phyloP scores from a whole-genome alignment of 2,329 filamentous ascomycete genomes.

The Triangularia setosa region DNA sequence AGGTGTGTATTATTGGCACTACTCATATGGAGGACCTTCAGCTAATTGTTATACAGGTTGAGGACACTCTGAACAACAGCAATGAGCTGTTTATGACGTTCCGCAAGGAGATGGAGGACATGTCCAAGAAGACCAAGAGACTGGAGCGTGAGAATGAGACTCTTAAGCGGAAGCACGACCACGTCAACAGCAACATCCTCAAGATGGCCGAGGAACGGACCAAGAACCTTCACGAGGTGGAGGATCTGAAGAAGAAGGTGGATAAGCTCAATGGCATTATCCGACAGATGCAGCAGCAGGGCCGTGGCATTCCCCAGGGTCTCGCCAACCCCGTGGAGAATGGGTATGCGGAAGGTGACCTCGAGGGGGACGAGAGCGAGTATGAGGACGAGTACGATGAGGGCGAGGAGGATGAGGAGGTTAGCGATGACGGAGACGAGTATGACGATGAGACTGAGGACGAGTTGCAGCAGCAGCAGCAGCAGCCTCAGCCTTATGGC shows the following conservation, averaged over 20 bases:
- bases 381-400: slow-evolving; percentile 55
- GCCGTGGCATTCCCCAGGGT: slow-evolving; percentile 68
- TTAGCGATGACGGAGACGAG: slow-evolving; percentile 30
- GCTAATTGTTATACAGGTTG: slow-evolving; percentile 59
- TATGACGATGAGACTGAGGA: slow-evolving; percentile 36
- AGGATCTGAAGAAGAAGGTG: slow-evolving; percentile 78
- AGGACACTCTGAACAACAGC: slow-evolving; percentile 97
- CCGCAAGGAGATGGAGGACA: slow-evolving; percentile 98
- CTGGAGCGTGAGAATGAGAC: slow-evolving; percentile 94
- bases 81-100: slow-evolving; percentile 97
- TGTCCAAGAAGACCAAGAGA: slow-evolving; percentile 98
- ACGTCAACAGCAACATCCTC: slow-evolving; percentile 89
- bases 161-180: slow-evolving; percentile 87
- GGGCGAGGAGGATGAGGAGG: slow-evolving; percentile 49
- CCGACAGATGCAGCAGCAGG: slow-evolving; percentile 93
- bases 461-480: slow-evolving; percentile 15
- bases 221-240: slow-evolving; percentile 68
- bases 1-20: slow-evolving; percentile 59
- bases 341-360: slow-evolving; percentile 57
- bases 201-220: slow-evolving; percentile 95
- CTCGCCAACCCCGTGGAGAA: slow-evolving; percentile 51
- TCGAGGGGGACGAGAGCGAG: slow-evolving; percentile 62
- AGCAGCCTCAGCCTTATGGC: slow-evolving; percentile 40
- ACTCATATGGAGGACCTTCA: not conserved
- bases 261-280: slow-evolving; percentile 92